Evolutionary conservation across 2,329 filamentous ascomycete species (phyloP).

Genomic region (Dryadomyces quercus-mongolicae): DNA sequence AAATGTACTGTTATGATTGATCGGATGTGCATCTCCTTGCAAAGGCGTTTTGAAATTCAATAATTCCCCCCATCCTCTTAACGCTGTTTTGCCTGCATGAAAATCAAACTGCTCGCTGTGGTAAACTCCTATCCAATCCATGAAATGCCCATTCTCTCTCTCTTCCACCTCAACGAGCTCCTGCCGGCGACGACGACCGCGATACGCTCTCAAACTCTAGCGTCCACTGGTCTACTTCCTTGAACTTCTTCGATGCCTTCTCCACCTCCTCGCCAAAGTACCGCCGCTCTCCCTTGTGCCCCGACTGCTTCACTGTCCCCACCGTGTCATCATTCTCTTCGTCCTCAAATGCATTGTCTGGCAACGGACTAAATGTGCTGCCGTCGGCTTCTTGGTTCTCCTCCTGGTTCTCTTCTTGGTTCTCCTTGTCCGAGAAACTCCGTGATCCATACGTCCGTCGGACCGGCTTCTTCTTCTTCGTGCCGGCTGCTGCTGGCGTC

Average conservation of each 20-base stretch:
- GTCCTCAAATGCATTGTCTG: conserved; percentile 32
- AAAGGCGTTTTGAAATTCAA: too few relatives aligned
- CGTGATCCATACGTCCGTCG: conserved; percentile 37
- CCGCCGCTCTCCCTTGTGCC: conserved; percentile 19
- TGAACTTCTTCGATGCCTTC: conserved; percentile 48
- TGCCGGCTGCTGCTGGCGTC: background rate
- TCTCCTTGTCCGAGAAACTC: conserved; percentile 47
- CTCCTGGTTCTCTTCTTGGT: conserved; percentile 33
- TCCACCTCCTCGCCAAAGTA: conserved; percentile 36
- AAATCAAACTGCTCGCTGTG: too few relatives aligned
- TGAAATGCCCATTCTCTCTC: too few relatives aligned
- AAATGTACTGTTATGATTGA: too few relatives aligned
- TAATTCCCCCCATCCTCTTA: too few relatives aligned
- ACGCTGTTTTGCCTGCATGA: too few relatives aligned
- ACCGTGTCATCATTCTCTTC: conserved; percentile 14
- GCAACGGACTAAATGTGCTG: conserved; percentile 26
- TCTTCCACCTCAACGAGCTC: conserved; percentile 31
- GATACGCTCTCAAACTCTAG: conserved; percentile 54
- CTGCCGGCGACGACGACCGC: conserved; percentile 39
- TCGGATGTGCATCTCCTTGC: too few relatives aligned
- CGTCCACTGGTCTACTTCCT: conserved; percentile 58
- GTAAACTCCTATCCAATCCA: too few relatives aligned
- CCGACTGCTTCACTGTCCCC: conserved; percentile 22
- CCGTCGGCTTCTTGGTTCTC: conserved; percentile 29
- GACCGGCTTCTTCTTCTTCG: conserved; percentile 16